Evolutionary conservation across 2,329 filamentous ascomycete species (phyloP), one percentile per base, ranked within the genome.

Genomic region (Dactylellina leptospora): DNA sequence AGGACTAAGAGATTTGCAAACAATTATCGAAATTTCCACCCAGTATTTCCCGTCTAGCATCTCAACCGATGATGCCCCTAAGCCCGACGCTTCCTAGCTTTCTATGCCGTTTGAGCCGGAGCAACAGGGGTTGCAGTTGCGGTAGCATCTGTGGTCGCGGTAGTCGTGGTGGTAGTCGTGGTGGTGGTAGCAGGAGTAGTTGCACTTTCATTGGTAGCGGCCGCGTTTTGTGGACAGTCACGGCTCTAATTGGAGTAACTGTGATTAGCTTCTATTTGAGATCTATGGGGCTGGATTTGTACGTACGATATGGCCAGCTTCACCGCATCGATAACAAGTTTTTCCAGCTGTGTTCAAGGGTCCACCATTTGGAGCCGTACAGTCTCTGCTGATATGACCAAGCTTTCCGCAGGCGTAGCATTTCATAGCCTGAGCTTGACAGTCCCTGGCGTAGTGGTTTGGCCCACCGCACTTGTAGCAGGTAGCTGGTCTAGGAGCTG

Each of bases 371-470:
- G 95, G 93, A 74, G 93, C 92, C 48, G 93, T 96, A 85, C 95
- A 99, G 82, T 99, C 95, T 78, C 88, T 86, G 68, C 78, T 80
- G 51, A 81, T 81, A 58, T 81, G 80, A 38, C 80, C 80, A 45
- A 96, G 87, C 84, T 96, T 96, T 80, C 93, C 93, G 80, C 93
- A 97, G 76, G 93, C 93, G 79, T 96, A 97, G 85, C 93, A 97
- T 84, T 97, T 97, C 92, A 96, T 96, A 74, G 92, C 91, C 82
- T 96, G 92, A 76, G 95, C 93, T 84, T 97, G 95, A 85, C 95
- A 99, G 79, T 99, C 95, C 75, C 95, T 90, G 75, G 95, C 95
- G 80, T 96, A 99, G 83, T 99, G 95, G 85, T 99, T 99, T 71
- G 95, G 95, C 30, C 93, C 87, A 76, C 87, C 87, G 80, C 88